A percentile compares a stretch with the other conserved stretches of the same genome.
These are phyloP conservation scores for Podila epicladia DNA, from an alignment of 192 early-diverging fungal species.

Conservation along the genomic window DNA sequence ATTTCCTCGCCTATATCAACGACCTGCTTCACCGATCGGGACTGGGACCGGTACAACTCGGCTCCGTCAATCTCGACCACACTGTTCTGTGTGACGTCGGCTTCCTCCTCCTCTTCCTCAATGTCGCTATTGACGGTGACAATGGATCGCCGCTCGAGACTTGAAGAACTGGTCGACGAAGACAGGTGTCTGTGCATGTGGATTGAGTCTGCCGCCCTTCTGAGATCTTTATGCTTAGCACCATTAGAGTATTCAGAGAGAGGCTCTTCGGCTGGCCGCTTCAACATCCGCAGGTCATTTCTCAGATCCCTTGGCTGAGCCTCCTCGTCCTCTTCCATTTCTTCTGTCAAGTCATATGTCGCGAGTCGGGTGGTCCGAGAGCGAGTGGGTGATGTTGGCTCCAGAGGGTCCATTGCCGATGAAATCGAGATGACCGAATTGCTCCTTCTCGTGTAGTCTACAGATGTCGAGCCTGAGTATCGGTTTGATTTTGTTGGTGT, in stretches of 20 bases:
- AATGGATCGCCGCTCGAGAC: background rate
- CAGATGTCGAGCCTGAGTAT: background rate
- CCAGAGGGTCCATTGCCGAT: slow-evolving; percentile 19
- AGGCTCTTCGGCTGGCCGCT: slow-evolving; percentile 11
- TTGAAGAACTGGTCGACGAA: background rate
- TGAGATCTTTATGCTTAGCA: slow-evolving; percentile 2
- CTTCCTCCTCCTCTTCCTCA: background rate
- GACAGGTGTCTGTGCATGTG: background rate
- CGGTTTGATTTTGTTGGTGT: background rate
- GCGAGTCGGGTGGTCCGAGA: background rate
- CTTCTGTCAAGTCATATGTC: background rate
- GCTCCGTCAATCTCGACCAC: slow-evolving; percentile 5
- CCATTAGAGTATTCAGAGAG: slow-evolving; percentile 14
- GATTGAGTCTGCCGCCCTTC: slow-evolving; percentile 8
- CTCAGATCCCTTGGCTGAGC: background rate
- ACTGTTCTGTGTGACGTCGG: background rate
- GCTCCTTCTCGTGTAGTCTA: slow-evolving; percentile 11
- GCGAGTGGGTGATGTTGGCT: slow-evolving; percentile 9
- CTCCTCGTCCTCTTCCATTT: background rate
- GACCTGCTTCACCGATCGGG: background rate
- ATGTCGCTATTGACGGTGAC: background rate
- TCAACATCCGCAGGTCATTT: slow-evolving; percentile 6
- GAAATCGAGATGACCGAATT: slow-evolving; percentile 41
- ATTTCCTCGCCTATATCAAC: background rate
- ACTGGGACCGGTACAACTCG: background rate